Conservation (phyloP, 495 filamentous ascomycete species). For the Lophiostoma macrostomum region DNA sequence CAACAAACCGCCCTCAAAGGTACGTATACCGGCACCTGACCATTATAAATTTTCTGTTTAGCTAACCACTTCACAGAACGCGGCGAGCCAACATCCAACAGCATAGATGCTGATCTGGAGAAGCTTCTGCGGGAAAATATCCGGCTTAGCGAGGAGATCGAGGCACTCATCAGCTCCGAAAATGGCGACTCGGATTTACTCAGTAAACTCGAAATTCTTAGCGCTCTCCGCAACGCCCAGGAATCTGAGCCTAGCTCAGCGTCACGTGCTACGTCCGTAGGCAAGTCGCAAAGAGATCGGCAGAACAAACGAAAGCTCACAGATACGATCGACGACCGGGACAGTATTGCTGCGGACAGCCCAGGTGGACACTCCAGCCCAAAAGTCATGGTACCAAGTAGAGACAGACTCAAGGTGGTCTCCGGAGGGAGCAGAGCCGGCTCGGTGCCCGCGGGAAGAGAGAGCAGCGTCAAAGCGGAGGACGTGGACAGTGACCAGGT, state of each 20-base stretch:
- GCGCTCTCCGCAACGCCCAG: slow-evolving; percentile 55
- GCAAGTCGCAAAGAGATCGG: slow-evolving; percentile 52
- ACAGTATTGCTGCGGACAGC: slow-evolving; percentile 29
- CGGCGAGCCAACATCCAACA: slow-evolving; percentile 27
- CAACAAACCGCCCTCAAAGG: slow-evolving; percentile 38
- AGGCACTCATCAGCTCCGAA: slow-evolving; percentile 54
- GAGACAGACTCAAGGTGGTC: slow-evolving; percentile 48
- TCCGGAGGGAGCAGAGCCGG: slow-evolving; percentile 39
- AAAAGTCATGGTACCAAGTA: slow-evolving; percentile 24
- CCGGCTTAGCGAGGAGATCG: slow-evolving; percentile 61
- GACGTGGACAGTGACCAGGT: slow-evolving; percentile 18
- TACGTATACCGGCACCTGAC: not conserved
- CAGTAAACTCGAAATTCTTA: slow-evolving; percentile 58
- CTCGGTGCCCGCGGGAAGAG: slow-evolving; percentile 46
- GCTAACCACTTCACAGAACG: slow-evolving; percentile 12
- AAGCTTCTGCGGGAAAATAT: slow-evolving; percentile 60
- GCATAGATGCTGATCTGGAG: slow-evolving; percentile 50
- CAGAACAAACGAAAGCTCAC: slow-evolving; percentile 58
- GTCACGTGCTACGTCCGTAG: slow-evolving; percentile 40
- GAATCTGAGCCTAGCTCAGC: slow-evolving; percentile 50
- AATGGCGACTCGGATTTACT: slow-evolving; percentile 50
- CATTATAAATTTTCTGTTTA: not conserved
- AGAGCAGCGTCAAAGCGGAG: slow-evolving; percentile 40
- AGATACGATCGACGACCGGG: slow-evolving; percentile 30
- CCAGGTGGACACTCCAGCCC: slow-evolving; percentile 28